Conservation (phyloP, 371 early-diverging fungal genomes). For the Lichtheimia ramosa region DNA sequence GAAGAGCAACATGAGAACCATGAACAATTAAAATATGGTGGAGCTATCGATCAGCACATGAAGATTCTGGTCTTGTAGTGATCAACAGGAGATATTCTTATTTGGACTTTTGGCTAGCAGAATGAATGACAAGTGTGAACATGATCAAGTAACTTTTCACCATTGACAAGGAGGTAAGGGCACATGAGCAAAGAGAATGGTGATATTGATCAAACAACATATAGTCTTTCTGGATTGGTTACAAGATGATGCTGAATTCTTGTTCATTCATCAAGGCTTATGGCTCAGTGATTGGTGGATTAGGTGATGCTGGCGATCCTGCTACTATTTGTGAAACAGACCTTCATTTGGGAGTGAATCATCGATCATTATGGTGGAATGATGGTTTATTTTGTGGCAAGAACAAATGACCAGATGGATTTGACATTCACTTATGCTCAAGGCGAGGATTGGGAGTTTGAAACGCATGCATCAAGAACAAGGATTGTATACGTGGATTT, state of each 20-base stretch:
- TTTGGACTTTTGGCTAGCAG: constrained; percentile 57
- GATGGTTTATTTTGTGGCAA: constrained; percentile 50
- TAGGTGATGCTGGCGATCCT: constrained; percentile 43
- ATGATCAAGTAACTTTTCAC: constrained; percentile 46
- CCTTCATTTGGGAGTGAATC: constrained; percentile 40
- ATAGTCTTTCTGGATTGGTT: constrained; percentile 62
- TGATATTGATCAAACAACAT: not conserved
- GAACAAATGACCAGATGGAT: constrained; percentile 31
- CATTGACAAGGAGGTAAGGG: constrained; percentile 53
- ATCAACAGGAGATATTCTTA: constrained; percentile 55
- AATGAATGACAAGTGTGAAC: constrained; percentile 56
- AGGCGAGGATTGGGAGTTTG: constrained; percentile 37
- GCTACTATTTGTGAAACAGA: constrained; percentile 55
- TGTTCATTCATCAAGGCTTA: constrained; percentile 53
- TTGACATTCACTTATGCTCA: constrained; percentile 31
- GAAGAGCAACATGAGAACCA: too few species aligned
- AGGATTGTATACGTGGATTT: constrained; percentile 22
- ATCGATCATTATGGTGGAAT: constrained; percentile 52
- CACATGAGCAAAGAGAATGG: not conserved
- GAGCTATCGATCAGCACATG: constrained; percentile 46
- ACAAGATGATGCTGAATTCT: constrained; percentile 57
- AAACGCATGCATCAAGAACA: constrained; percentile 30
- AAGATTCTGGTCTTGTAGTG: constrained; percentile 68
- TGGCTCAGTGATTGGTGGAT: constrained; percentile 57
- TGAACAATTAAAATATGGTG: too few species aligned